Base-by-base conservation (phyloP, 305 asterid genomes). In the Coffea humblotiana region DNA sequence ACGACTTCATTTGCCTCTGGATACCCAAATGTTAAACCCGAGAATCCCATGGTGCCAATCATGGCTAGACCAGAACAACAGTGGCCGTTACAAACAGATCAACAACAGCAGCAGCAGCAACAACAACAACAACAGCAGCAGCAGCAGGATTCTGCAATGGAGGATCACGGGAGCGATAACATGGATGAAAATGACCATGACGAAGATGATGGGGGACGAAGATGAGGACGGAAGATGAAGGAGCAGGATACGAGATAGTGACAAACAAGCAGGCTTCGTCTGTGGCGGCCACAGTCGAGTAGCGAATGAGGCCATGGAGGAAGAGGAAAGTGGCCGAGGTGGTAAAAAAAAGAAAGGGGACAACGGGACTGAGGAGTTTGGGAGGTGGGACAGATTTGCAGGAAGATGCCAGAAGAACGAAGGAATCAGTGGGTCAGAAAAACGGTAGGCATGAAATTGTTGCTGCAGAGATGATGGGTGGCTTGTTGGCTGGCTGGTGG, bases 41-140 rank as follows among this genome's bases (percentile, higher is more conserved):
- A 88, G 83, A 14, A 83, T 69, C 75, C 84, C 77, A 88, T 85
- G 91, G 76, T 71, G 25, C 96, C 98, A 9, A 90, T 95, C 66
- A 95, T 94, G 99, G 98, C 94, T 66, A 88, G 88, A 64, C 99
- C 99, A 32, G 98, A 96, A 74, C 97, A 94, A 77, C 99, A 96
- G 72, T 96, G 99, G 99, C 99, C 97, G 6, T 82, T 78, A 8
- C 86, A 78, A 78, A 3, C 82, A 58, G 43, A 40, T 40, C 84
- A 78, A n/a, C 90, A 85, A 2, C 90, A 85, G 4, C 84, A 52
- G 9, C 80, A n/a, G 10, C 89, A 79, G 18, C 32, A 32, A 32
- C 32, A 32, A 8, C 86, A 78, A 3, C 82, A 58, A 13, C 32
- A 32, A 2, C 32, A 32, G 32, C 32, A 32, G 29, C 29, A 65